Base-by-base conservation (phyloP, 129 eudicot species). In the Helichrysum umbraculigerum region DNA sequence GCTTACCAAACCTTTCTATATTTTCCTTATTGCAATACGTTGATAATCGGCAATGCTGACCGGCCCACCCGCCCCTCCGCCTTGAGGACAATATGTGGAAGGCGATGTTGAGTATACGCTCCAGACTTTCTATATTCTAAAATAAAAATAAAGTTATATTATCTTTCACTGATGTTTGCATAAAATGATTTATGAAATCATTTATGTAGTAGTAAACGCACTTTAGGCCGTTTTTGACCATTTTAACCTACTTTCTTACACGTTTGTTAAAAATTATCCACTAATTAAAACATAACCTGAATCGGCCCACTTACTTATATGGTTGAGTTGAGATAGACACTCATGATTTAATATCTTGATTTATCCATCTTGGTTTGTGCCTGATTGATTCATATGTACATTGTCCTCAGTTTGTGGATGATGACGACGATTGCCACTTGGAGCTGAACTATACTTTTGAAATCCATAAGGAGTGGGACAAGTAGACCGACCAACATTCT, bases 381-480 rank as follows among this genome's bases (percentile, higher is more conserved):
- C 8, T 61, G 21, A 25, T 61, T 25, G 33, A 15, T 61, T 61
- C 32, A 15, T 30, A 21, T 25, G 66, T 15, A 61, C 11, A 21
- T 61, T 8, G 15, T 61, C 5, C 32, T 15, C 66, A 61, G 66
- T 61, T 61, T 61, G 32, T 61, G 0, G 66, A 61, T 25, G 66
- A 61, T 25, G 66, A 61, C 66, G 11, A 61, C 35, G 22, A 61
- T 25, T 61, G 66, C 34, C 35, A 61, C 66, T 11, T 61, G 66
- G 66, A 61, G 66, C 66, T 61, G 17, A 61, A 61, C 34, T 61
- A 61, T 30, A 61, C 66, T 61, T 61, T 61, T 61, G 66, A 61
- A 61, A 61, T 61, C 5, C 66, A 61, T 61, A 61, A 61, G 25
- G 66, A 61, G 66, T 61, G 66, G 66, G 33, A 28, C 66, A 61